These are phyloP conservation scores for Alternaria brassicae DNA, from an alignment of 2,329 filamentous ascomycete species.

Conservation along the genomic window DNA sequence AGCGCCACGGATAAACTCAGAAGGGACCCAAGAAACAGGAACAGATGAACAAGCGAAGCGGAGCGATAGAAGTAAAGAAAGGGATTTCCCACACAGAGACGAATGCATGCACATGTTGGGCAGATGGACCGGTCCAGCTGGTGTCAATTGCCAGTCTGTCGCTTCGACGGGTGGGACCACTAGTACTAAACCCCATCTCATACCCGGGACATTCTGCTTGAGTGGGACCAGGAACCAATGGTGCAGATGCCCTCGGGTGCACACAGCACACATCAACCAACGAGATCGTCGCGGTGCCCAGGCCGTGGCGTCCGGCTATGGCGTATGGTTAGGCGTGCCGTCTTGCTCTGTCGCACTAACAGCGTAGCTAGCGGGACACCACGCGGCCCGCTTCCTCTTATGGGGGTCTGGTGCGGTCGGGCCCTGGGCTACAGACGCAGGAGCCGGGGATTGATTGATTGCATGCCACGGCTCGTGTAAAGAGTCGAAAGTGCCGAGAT, in stretches of 20 bases:
- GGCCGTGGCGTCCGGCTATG: neutral
- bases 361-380: conserved; percentile 2
- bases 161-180: conserved; percentile 7
- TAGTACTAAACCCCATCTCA: neutral
- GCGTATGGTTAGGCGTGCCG: conserved; percentile 2
- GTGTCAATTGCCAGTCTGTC: conserved; percentile 2
- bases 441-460: conserved; percentile 1
- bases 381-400: conserved; percentile 13
- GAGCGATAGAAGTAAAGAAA: conserved; percentile 13
- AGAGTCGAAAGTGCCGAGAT: neutral
- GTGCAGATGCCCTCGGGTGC: neutral
- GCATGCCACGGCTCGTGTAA: conserved; percentile 4
- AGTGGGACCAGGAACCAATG: neutral
- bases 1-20: conserved; percentile 17
- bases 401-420: neutral
- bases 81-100: neutral
- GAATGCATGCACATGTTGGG: conserved; percentile 2
- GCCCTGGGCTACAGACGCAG: conserved; percentile 1
- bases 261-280: conserved; percentile 4
- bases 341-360: neutral
- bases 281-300: neutral
- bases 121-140: conserved; percentile 5
- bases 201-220: neutral
- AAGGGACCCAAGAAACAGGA: neutral
- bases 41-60: conserved; percentile 1